Conservation (phyloP, 768 basidiomycete genomes). For the Hericium rajendrae region DNA sequence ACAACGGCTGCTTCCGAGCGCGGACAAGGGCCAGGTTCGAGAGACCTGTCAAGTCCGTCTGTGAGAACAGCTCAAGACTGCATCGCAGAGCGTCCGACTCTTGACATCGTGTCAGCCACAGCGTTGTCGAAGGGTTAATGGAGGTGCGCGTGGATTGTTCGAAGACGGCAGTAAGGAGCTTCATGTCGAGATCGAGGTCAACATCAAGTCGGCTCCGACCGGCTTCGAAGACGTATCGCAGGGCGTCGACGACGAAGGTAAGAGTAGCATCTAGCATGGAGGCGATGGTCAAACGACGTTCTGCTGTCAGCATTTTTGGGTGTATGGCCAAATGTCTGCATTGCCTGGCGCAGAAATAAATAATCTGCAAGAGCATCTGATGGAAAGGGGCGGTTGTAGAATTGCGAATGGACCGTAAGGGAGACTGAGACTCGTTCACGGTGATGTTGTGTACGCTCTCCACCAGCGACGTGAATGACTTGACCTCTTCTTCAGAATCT, state of each 20-base stretch:
- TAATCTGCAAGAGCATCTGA: constrained; percentile 64
- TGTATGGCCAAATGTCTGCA: constrained; percentile 40
- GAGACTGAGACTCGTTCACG: constrained; percentile 64
- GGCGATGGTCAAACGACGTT: constrained; percentile 51
- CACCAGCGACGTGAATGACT: constrained; percentile 53
- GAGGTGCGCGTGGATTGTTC: constrained; percentile 68
- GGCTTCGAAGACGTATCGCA: constrained; percentile 53
- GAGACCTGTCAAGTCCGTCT: constrained; percentile 59
- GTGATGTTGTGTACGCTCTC: constrained; percentile 55
- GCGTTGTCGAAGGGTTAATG: constrained; percentile 53
- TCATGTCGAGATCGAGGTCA: constrained; percentile 73
- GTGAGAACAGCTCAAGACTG: constrained; percentile 64
- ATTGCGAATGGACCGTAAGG: constrained; percentile 63
- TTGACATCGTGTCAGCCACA: constrained; percentile 76
- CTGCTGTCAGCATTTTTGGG: constrained; percentile 43
- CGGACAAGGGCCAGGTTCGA: constrained; percentile 58
- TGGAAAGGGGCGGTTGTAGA: constrained; percentile 64
- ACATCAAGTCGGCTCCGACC: constrained; percentile 47
- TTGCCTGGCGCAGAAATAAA: constrained; percentile 69
- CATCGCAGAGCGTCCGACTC: constrained; percentile 70
- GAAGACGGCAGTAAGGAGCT: constrained; percentile 73
- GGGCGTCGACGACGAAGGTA: constrained; percentile 56
- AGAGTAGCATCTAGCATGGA: constrained; percentile 54
- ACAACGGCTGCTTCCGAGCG: constrained; percentile 54
- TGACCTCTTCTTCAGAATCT: constrained; percentile 32